Evolutionary conservation across 352 stramenopile genomes (phyloP).

Genomic region (Pythium sukuiense): DNA sequence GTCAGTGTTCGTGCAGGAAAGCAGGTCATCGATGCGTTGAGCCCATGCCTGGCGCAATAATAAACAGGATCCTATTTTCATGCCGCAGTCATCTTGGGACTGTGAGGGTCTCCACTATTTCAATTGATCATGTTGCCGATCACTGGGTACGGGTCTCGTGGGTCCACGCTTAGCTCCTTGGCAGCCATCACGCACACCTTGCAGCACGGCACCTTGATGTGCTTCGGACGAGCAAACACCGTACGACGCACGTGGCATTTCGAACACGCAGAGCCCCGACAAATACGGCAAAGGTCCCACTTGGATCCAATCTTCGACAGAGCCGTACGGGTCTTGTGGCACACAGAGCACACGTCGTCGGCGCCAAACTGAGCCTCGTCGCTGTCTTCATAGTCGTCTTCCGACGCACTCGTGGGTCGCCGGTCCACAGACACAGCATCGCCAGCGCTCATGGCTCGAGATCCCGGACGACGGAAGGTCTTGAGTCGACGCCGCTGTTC

Average conservation of each 20-base stretch:
- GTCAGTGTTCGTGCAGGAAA: no score
- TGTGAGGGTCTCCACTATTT: no score
- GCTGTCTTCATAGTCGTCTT: not conserved
- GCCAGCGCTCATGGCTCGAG: not conserved
- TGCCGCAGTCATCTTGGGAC: no score
- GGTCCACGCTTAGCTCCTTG: constrained; percentile 39
- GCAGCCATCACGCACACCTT: constrained; percentile 48
- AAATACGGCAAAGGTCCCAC: constrained; percentile 40
- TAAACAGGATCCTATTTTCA: no score
- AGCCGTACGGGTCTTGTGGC: constrained; percentile 22
- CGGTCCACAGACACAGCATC: constrained; percentile 13
- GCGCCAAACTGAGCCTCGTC: not conserved
- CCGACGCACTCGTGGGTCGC: not conserved
- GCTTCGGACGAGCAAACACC: constrained; percentile 37
- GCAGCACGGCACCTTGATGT: constrained; percentile 47
- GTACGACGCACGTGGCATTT: constrained; percentile 52
- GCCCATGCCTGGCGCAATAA: no score
- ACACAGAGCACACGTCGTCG: constrained; percentile 25
- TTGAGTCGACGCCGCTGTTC: constrained; percentile 12
- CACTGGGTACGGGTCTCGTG: constrained; percentile 44
- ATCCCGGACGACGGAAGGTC: not conserved
- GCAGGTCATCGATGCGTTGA: no score
- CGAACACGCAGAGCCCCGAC: constrained; percentile 36
- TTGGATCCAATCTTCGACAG: constrained; percentile 18
- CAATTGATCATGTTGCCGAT: constrained; percentile 17